A percentile compares a stretch with the other conserved stretches of the same genome.
Conservation (phyloP, 129 eudicot genomes). For the Dittrichia graveolens region DNA sequence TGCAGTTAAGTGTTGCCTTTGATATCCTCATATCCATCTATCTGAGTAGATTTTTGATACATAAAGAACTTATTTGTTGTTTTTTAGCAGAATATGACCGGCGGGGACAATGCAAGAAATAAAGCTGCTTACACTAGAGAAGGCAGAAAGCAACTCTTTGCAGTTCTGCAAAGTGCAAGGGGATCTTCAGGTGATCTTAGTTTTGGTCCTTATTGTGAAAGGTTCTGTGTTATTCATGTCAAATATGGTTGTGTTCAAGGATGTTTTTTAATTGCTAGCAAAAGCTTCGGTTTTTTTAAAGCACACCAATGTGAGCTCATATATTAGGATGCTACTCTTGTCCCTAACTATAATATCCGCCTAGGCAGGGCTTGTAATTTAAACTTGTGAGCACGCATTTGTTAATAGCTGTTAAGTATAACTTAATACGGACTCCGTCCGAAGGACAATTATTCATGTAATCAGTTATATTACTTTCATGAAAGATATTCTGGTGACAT, state of each 20-base stretch:
- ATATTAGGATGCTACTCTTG: constrained; percentile 16
- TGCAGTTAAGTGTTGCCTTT: constrained; percentile 69
- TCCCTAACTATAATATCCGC: constrained; percentile 13
- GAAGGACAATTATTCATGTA: background rate
- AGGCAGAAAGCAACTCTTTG: constrained; percentile 90
- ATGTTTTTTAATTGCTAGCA: constrained; percentile 14
- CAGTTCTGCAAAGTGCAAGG: constrained; percentile 97
- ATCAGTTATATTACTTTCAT: background rate
- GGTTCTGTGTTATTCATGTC: constrained; percentile 8
- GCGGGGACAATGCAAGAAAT: constrained; percentile 73
- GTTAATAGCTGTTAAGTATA: background rate
- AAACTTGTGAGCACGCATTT: background rate
- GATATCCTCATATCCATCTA: background rate
- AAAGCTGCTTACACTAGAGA: constrained; percentile 95
- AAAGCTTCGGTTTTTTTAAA: background rate
- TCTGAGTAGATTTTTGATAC: constrained; percentile 19
- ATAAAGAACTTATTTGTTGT: constrained; percentile 21
- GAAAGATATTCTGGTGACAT: constrained; percentile 2
- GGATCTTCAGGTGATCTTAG: constrained; percentile 91
- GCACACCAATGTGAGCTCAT: constrained; percentile 1
- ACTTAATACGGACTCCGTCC: background rate
- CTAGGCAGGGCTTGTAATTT: constrained; percentile 11
- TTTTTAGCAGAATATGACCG: constrained; percentile 70
- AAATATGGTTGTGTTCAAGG: background rate
- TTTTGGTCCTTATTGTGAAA: constrained; percentile 22